A percentile compares a stretch with the other conserved stretches of the same genome.
Evolutionary conservation across 306 rosid species (phyloP).

Genomic region (Quercus suber): DNA sequence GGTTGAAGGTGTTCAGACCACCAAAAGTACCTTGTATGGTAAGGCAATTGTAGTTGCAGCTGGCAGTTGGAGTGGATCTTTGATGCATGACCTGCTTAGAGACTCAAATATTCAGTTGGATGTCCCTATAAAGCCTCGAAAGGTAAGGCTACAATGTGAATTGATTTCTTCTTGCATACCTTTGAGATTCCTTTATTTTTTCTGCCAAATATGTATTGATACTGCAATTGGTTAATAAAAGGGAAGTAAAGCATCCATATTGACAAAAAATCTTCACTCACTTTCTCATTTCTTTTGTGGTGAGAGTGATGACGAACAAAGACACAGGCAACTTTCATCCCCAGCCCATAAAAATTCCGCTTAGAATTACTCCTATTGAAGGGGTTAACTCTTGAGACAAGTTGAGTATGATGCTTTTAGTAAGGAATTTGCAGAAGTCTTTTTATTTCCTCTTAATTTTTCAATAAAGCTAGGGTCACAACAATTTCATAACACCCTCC

Average conservation of each 20-base stretch:
- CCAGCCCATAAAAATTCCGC: background rate
- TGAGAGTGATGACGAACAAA: background rate
- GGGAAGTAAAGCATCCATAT: background rate
- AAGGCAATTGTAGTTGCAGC: slow-evolving; percentile 81
- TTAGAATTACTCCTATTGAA: background rate
- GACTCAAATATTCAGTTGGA: slow-evolving; percentile 55
- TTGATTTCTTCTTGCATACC: slow-evolving; percentile 11
- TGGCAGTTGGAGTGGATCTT: slow-evolving; percentile 95
- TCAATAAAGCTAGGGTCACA: no score
- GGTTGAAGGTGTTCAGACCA: slow-evolving; percentile 61
- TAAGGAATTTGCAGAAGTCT: background rate
- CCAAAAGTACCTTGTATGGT: slow-evolving; percentile 49
- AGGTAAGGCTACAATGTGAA: slow-evolving; percentile 47
- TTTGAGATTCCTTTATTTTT: slow-evolving; percentile 12
- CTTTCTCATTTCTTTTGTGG: background rate
- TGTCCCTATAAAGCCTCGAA: slow-evolving; percentile 80
- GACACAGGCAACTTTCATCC: background rate
- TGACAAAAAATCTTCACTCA: background rate
- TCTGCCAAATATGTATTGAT: slow-evolving; percentile 3
- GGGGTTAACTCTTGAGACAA: background rate
- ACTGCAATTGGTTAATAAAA: background rate
- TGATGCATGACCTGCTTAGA: slow-evolving; percentile 63
- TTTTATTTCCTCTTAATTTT: no score
- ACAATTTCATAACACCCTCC: no score
- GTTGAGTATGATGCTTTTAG: background rate